Evolutionary conservation across 2,329 filamentous ascomycete species (phyloP), one percentile per base, ranked within the genome.

Genomic region (Microdochium trichocladiopsis): DNA sequence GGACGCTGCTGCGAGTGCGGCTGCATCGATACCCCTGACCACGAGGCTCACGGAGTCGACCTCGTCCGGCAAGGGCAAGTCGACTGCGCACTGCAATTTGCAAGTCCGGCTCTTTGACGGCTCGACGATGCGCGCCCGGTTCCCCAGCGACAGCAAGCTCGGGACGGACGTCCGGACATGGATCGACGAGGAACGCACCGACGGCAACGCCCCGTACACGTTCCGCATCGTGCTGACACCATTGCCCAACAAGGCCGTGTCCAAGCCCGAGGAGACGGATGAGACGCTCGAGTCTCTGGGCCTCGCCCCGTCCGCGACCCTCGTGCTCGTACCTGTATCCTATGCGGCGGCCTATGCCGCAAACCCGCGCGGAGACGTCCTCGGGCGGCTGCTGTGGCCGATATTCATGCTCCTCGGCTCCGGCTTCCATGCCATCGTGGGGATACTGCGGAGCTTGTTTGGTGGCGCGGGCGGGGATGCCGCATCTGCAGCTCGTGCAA

Each of bases 91-190:
- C 55, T 84, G 82, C 57, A 80, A 86, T 18, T 72, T 96, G 1
- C 90, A 94, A 61, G 81, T 96, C 18, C 82, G 92, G 8, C 75
- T 96, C 0, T 88, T 95, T 52, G 90, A 96, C 63, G 93, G 93
- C 10, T 86, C 84, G 11, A 91, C 84, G 2, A 80, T 96, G 18
- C 83, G 90, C 41, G 79, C 77, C 3, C 83, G 80, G 18, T 95
- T 96, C 66, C 73, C 82, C 11, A 81, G 83, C 22, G 72, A 72
- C 2, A 75, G 80, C 6, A 87, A 79, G 0, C 75, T 96, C 3
- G 68, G 73, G 6, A 72, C 67, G 6, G 80, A 89, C 45, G 84
- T 97, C 1, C 80, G 93, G 8, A 70, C 75, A 6, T 96, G 90
- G 88, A 79, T 97, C 8, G 88, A 93, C 51, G 72, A 78, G 52